Conservation (phyloP, 352 stramenopile genomes). For the Phytopythium ostracodes region DNA sequence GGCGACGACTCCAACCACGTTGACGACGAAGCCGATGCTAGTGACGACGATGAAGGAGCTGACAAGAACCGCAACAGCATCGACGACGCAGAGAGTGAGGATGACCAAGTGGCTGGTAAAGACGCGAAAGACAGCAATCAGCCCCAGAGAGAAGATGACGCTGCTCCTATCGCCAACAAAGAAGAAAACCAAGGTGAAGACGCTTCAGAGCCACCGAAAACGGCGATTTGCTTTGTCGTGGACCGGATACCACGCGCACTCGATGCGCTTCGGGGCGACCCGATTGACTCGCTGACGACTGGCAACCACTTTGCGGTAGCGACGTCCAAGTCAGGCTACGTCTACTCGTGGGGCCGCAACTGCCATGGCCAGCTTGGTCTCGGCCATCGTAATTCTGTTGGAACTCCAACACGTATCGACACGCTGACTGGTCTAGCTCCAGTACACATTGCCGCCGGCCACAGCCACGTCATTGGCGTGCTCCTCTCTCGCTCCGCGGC, state of each 20-base stretch:
- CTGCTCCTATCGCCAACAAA: not conserved
- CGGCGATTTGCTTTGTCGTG: constrained; percentile 15
- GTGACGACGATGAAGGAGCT: not conserved
- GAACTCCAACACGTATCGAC: constrained; percentile 23
- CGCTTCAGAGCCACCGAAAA: constrained; percentile 4
- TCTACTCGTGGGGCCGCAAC: constrained; percentile 61
- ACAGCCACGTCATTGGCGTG: constrained; percentile 48
- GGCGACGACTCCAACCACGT: not conserved
- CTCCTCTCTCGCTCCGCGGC: constrained; percentile 15
- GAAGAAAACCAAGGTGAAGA: constrained; percentile 10
- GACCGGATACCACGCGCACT: constrained; percentile 18
- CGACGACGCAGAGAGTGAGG: not conserved
- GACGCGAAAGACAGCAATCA: not conserved
- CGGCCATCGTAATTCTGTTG: constrained; percentile 10
- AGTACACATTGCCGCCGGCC: constrained; percentile 43
- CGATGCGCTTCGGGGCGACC: constrained; percentile 11
- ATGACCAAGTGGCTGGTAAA: too few species aligned
- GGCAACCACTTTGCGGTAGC: constrained; percentile 69
- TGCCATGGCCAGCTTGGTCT: constrained; percentile 60
- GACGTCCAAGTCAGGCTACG: constrained; percentile 24
- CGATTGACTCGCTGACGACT: constrained; percentile 37
- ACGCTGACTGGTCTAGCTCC: constrained; percentile 22
- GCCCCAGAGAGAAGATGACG: not conserved
- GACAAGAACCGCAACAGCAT: not conserved
- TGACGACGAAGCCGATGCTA: not conserved